Conservation (phyloP, 208 protist genomes). For the Leishmania gerbilli region DNA sequence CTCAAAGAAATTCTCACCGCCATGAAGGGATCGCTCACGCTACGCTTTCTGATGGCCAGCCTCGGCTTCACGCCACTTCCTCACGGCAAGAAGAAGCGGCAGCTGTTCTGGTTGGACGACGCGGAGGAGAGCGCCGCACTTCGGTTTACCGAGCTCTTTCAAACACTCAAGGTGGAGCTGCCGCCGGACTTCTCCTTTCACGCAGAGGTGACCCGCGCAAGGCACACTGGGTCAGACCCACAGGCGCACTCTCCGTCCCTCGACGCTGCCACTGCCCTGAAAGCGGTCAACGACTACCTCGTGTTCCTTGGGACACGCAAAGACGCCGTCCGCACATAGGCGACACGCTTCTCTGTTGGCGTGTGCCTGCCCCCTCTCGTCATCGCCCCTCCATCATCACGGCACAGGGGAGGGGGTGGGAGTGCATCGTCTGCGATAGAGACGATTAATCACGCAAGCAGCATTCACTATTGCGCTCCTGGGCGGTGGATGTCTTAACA, state of each 20-base stretch:
- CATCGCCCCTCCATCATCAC: neutral
- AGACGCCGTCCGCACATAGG: constrained; percentile 40
- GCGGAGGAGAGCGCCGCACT: constrained; percentile 38
- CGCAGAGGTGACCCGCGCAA: constrained; percentile 32
- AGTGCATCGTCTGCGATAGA: neutral
- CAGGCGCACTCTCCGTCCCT: constrained; percentile 25
- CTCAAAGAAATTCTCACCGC: constrained; percentile 56
- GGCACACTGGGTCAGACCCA: constrained; percentile 7
- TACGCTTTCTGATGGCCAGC: constrained; percentile 59
- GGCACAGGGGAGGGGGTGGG: neutral
- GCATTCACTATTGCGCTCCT: neutral
- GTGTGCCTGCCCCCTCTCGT: neutral
- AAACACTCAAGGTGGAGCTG: constrained; percentile 64
- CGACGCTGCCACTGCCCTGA: constrained; percentile 45
- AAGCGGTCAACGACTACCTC: constrained; percentile 64
- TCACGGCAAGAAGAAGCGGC: neutral
- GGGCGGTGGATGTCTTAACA: neutral
- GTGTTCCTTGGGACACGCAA: constrained; percentile 69
- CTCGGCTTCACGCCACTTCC: constrained; percentile 65
- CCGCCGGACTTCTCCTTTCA: constrained; percentile 63
- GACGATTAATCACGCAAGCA: neutral
- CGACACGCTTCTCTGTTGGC: too few relatives aligned
- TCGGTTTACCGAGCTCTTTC: constrained; percentile 54
- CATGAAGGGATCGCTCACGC: constrained; percentile 52
- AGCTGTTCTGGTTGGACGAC: constrained; percentile 75